phyloP scores from a whole-genome alignment of 331 rosid genomes.

The Phaseolus coccineus region DNA sequence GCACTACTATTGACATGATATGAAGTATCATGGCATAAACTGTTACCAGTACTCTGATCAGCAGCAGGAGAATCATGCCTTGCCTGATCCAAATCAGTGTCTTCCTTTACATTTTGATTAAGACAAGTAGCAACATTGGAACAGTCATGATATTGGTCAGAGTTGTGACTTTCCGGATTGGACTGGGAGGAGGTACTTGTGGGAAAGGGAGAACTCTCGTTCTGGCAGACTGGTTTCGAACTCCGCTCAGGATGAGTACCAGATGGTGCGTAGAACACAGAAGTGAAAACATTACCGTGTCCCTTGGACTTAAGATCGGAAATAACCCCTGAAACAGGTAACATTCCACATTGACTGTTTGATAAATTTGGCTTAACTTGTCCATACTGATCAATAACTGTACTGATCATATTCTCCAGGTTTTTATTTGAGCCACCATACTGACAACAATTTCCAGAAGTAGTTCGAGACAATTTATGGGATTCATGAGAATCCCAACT shows the following conservation, averaged over 20 bases:
- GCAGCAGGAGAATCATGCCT: conserved; percentile 55
- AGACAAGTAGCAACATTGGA: conserved; percentile 43
- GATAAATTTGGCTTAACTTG: conserved; percentile 43
- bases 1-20: conserved; percentile 40
- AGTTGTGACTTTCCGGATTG: conserved; percentile 48
- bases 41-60: conserved; percentile 48
- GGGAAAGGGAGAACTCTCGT: conserved; percentile 54
- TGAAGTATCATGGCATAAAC: conserved; percentile 47
- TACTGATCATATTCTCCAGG: conserved; percentile 41
- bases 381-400: conserved; percentile 41
- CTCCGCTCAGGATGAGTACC: conserved; percentile 42
- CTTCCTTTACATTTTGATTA: conserved; percentile 42
- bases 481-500: conserved; percentile 45
- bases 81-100: conserved; percentile 35
- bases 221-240: conserved; percentile 45
- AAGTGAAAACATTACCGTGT: conserved; percentile 44
- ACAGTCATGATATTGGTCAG: conserved; percentile 46
- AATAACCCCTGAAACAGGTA: conserved; percentile 42
- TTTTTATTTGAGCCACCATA: conserved; percentile 39
- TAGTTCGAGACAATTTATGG: conserved; percentile 43
- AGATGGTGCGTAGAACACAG: conserved; percentile 48
- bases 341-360: conserved; percentile 41
- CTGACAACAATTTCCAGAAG: conserved; percentile 37
- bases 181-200: conserved; percentile 43
- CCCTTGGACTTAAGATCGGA: conserved; percentile 38